These are phyloP conservation scores for Nicotiana knightiana DNA, from an alignment of 257 asterid species.

Conservation along the genomic window DNA sequence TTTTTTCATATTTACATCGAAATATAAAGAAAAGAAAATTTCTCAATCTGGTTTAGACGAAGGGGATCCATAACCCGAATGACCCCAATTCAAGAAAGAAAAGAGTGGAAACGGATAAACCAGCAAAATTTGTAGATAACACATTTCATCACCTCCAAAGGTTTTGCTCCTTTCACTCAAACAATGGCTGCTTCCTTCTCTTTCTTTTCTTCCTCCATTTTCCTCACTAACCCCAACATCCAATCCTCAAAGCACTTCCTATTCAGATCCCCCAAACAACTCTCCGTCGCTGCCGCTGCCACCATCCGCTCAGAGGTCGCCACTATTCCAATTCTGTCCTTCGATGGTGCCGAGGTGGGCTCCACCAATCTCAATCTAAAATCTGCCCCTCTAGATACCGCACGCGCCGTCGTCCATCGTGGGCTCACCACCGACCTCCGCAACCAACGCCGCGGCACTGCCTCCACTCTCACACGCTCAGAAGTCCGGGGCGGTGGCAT, in stretches of 20 bases:
- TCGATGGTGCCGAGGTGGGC: slow-evolving; percentile 75
- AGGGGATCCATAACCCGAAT: neutral
- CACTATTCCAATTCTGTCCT: slow-evolving; percentile 71
- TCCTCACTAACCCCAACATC: slow-evolving; percentile 31
- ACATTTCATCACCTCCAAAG: neutral
- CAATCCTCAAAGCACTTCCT: slow-evolving; percentile 8
- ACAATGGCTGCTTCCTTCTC: slow-evolving; percentile 52
- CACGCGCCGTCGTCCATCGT: slow-evolving; percentile 97
- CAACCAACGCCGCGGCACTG: slow-evolving; percentile 90
- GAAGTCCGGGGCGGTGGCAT: slow-evolving; percentile 92
- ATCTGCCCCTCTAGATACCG: slow-evolving; percentile 79
- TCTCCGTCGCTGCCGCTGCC: slow-evolving; percentile 13
- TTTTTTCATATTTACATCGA: too few relatives aligned
- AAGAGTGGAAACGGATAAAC: neutral
- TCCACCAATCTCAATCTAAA: slow-evolving; percentile 63
- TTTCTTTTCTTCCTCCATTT: slow-evolving; percentile 62
- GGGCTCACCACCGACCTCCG: slow-evolving; percentile 86
- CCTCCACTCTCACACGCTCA: slow-evolving; percentile 90
- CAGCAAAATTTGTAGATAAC: slow-evolving; percentile 1
- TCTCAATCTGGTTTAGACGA: too few relatives aligned
- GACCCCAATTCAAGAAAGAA: neutral
- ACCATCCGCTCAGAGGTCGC: slow-evolving; percentile 36
- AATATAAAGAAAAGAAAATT: too few relatives aligned
- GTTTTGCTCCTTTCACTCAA: neutral
- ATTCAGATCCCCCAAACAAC: slow-evolving; percentile 20